Percentiles rank a stretch among this genome's conserved stretches.
Evolutionary conservation across 2,329 filamentous ascomycete genomes (phyloP).

Genomic region (Aspergillus arachidicola): DNA sequence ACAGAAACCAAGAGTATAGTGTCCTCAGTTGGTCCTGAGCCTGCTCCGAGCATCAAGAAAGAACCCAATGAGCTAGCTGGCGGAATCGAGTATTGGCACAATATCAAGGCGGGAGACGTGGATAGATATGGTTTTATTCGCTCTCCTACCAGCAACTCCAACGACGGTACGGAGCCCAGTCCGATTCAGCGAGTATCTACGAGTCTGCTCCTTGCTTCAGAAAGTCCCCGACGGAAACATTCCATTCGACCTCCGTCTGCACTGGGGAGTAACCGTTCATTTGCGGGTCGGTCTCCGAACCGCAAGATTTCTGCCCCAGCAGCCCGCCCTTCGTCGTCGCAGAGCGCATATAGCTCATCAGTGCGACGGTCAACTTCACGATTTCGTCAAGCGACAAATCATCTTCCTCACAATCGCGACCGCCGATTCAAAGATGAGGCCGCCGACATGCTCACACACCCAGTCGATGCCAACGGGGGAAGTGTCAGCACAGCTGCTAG

Average conservation of each 20-base stretch:
- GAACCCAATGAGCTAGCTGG: conserved; percentile 62
- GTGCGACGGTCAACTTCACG: conserved; percentile 44
- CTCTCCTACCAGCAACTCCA: conserved; percentile 27
- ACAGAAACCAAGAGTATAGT: conserved; percentile 30
- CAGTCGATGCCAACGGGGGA: conserved; percentile 52
- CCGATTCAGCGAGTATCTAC: conserved; percentile 63
- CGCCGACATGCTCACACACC: conserved; percentile 66
- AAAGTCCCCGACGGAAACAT: conserved; percentile 57
- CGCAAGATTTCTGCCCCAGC: conserved; percentile 47
- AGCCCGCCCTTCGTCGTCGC: conserved; percentile 50
- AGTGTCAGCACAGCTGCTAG: conserved; percentile 52
- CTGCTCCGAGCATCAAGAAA: conserved; percentile 45
- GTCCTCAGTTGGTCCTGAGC: conserved; percentile 31
- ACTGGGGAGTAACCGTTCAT: conserved; percentile 49
- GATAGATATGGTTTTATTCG: conserved; percentile 68
- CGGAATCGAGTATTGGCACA: conserved; percentile 67
- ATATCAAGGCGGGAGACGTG: conserved; percentile 60
- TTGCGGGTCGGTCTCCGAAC: conserved; percentile 41
- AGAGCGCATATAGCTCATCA: conserved; percentile 47
- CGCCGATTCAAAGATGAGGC: conserved; percentile 61
- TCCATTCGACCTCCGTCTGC: conserved; percentile 55
- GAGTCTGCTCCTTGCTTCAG: conserved; percentile 58
- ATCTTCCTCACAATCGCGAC: conserved; percentile 56
- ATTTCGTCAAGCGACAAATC: conserved; percentile 57
- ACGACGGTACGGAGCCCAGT: conserved; percentile 38